Evolutionary conservation across 768 basidiomycete genomes (phyloP), one percentile per base, ranked within the genome.

Genomic region (Boletus edulis): DNA sequence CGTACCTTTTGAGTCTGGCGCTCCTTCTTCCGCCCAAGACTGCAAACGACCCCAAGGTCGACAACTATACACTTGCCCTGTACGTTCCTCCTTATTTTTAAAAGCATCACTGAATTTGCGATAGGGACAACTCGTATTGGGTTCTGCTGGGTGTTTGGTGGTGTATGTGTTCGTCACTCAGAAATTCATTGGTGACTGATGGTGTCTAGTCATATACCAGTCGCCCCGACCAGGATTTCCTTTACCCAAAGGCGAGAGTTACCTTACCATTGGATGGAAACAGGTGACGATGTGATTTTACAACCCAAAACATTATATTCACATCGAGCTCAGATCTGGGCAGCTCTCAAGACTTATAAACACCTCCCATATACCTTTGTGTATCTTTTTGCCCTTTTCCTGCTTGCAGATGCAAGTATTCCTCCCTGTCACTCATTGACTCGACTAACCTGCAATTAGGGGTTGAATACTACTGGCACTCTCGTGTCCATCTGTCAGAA

Each of bases 251-350:
- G 85, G 85, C 46, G 84, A 91, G 59, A 79, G 70, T 55, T 94
- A 93, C 62, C 56, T 92, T 27, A 90, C 89, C 0, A 81, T 94
- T 43, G 92, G 92, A 41, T 93, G 88, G 87, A 91, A 89, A 65
- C 90, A 92, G 76, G 87, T 83, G 54, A 63, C 2, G 27, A 40
- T 13, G n/a, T 12, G 18, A 0, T 38, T 42, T 45, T 32, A 15
- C 43, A 31, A 18, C 18, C 13, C 8, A 14, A 35, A 27, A 34
- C 5, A n/a, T 13, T 37, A 1, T 31, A n/a, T 50, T 62, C 5
- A 65, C 44, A 8, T 29, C 38, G 9, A 51, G 29, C 27, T 37
- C 58, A 91, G 86, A 89, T 94, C 48, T 93, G 89, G 85, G 73
- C 22, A 24, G 56, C 89, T 1, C 64, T 80, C 55, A 86, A 84